A percentile compares a stretch with the other conserved stretches of the same genome.
Conservation (phyloP, 495 filamentous ascomycete species). For the Saxophila tyrrhenica region DNA sequence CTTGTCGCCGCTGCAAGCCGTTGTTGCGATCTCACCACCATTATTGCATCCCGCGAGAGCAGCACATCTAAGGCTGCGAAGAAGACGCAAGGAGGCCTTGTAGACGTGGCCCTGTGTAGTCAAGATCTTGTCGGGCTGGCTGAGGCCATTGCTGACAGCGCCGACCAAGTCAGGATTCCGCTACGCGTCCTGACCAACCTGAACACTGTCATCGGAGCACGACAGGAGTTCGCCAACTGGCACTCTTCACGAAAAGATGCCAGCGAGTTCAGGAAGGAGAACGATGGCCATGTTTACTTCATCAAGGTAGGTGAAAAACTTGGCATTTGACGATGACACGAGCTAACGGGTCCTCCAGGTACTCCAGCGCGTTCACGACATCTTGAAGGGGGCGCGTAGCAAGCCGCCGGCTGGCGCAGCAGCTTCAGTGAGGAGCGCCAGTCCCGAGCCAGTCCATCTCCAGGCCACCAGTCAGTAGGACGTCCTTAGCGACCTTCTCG, state of each 20-base stretch:
- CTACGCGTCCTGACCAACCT: too few relatives aligned
- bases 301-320: background rate
- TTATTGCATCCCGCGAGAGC: background rate
- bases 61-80: background rate
- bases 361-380: background rate
- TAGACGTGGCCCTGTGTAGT: background rate
- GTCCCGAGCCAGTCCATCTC: background rate
- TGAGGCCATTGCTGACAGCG: background rate
- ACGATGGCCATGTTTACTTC: background rate
- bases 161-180: too few relatives aligned
- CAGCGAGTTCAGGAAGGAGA: background rate
- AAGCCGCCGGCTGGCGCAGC: background rate
- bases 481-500: background rate
- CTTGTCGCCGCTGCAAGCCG: background rate
- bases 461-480: background rate
- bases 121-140: background rate
- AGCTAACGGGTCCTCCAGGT: too few relatives aligned
- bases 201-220: slow-evolving; percentile 1
- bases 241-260: background rate
- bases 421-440: background rate
- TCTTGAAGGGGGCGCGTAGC: background rate
- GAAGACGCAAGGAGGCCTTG: too few relatives aligned
- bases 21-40: background rate
- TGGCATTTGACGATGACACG: background rate
- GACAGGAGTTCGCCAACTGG: background rate